phyloP scores from a whole-genome alignment of 495 filamentous ascomycete genomes.

The Penicillium malachiteum region DNA sequence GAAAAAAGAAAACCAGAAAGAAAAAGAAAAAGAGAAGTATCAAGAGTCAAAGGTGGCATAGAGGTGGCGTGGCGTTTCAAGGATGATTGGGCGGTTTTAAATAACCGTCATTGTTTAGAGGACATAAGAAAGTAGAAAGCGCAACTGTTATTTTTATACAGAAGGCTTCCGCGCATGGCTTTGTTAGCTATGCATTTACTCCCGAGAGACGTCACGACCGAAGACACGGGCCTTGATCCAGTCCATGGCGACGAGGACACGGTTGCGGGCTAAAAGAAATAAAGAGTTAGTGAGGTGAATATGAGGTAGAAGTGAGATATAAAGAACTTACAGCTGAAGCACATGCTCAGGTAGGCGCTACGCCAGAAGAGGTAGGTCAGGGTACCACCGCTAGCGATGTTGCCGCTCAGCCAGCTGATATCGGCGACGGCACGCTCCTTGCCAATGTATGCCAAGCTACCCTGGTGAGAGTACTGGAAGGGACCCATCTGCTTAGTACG shows the following conservation, averaged over 20 bases:
- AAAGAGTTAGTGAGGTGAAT: slow-evolving; percentile 10
- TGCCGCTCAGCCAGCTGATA: slow-evolving; percentile 96
- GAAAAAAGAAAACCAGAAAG: slow-evolving; percentile 6
- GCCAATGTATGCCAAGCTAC: slow-evolving; percentile 94
- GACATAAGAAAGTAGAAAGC: slow-evolving; percentile 15
- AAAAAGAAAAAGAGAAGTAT: slow-evolving; percentile 5
- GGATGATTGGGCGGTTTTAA: not conserved
- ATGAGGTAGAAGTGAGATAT: not conserved
- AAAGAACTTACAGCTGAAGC: slow-evolving; percentile 84
- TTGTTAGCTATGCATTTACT: slow-evolving; percentile 52
- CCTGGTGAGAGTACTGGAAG: slow-evolving; percentile 98
- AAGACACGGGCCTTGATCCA: slow-evolving; percentile 96
- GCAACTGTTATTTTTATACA: slow-evolving; percentile 13
- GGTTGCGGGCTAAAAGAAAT: slow-evolving; percentile 67
- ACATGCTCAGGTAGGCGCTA: slow-evolving; percentile 98
- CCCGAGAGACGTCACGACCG: slow-evolving; percentile 91
- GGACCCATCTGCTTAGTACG: slow-evolving; percentile 91
- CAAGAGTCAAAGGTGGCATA: slow-evolving; percentile 11
- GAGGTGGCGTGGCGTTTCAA: slow-evolving; percentile 22
- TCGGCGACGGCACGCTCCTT: slow-evolving; percentile 97
- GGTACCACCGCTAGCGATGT: slow-evolving; percentile 81
- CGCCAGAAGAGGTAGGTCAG: slow-evolving; percentile 93
- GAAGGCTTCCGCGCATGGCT: slow-evolving; percentile 2
- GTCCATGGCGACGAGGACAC: slow-evolving; percentile 86
- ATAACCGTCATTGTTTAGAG: too few relatives aligned